Conservation (phyloP, 306 rosid species). For the Inga oerstediana region DNA sequence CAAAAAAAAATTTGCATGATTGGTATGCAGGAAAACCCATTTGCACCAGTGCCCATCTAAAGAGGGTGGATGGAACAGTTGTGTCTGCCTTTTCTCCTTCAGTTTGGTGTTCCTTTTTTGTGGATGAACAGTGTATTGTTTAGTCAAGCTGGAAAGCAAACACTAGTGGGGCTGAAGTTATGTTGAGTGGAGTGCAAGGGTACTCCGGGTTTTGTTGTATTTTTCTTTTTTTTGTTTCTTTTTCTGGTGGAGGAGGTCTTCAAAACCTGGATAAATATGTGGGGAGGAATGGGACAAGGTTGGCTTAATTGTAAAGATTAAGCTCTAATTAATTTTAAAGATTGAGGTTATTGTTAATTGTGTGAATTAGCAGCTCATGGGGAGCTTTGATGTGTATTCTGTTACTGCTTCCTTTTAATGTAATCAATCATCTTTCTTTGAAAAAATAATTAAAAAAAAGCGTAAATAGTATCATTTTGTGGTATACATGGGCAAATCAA, state of each 20-base stretch:
- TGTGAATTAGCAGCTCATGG: background rate
- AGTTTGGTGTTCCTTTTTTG: too few relatives aligned
- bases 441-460: conserved; percentile 27
- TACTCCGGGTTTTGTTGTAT: conserved; percentile 44
- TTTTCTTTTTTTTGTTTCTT: conserved; percentile 17
- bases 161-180: too few relatives aligned
- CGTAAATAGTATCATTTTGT: conserved; percentile 16
- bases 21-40: too few relatives aligned
- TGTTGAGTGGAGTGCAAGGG: conserved; percentile 36
- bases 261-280: background rate
- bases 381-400: conserved; percentile 47
- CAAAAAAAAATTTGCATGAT: too few relatives aligned
- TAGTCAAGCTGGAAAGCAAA: too few relatives aligned
- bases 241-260: background rate
- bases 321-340: background rate
- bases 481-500: background rate
- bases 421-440: conserved; percentile 37
- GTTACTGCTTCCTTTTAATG: conserved; percentile 34
- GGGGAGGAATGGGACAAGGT: background rate
- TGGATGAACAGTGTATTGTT: too few relatives aligned
- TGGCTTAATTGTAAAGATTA: background rate
- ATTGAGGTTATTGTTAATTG: background rate
- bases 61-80: too few relatives aligned
- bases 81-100: too few relatives aligned
- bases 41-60: too few relatives aligned